A percentile compares a stretch with the other conserved stretches of the same genome.
Conservation (phyloP, 768 basidiomycete genomes). For the Panellus pusillus region DNA sequence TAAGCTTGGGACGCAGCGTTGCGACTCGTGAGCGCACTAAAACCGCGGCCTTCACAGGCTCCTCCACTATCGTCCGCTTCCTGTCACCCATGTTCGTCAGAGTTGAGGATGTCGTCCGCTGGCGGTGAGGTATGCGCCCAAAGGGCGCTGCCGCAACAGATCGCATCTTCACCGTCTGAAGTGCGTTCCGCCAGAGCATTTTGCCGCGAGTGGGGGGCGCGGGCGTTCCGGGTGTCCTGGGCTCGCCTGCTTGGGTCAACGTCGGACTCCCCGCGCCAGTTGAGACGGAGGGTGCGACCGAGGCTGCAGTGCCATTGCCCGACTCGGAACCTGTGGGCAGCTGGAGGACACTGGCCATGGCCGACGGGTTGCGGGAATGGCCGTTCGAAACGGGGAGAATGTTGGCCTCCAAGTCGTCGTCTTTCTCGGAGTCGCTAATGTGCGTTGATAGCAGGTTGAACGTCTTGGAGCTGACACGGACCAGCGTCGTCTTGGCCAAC, state of each 20-base stretch:
- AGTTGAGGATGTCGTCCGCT: slow-evolving; percentile 36
- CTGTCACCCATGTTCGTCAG: slow-evolving; percentile 26
- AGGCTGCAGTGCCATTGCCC: no score
- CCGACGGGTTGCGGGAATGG: slow-evolving; percentile 13
- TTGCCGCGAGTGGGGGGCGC: slow-evolving; percentile 32
- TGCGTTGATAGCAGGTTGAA: slow-evolving; percentile 24
- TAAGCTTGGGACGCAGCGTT: slow-evolving; percentile 55
- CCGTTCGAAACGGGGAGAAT: slow-evolving; percentile 25
- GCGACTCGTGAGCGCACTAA: slow-evolving; percentile 52
- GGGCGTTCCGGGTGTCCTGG: background rate
- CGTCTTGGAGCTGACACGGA: slow-evolving; percentile 27
- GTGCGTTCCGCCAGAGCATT: slow-evolving; percentile 44
- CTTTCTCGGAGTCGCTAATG: slow-evolving; percentile 27
- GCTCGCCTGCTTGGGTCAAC: background rate
- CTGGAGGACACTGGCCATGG: slow-evolving; percentile 24
- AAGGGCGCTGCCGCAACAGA: slow-evolving; percentile 27
- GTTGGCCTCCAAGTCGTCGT: slow-evolving; percentile 30
- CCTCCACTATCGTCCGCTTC: slow-evolving; percentile 30
- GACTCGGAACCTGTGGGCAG: slow-evolving; percentile 12
- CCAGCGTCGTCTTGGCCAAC: slow-evolving; percentile 18
- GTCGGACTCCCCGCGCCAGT: background rate
- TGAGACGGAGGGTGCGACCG: slow-evolving; percentile 14
- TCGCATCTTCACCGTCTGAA: slow-evolving; percentile 44
- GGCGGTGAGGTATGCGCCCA: slow-evolving; percentile 31
- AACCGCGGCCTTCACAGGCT: slow-evolving; percentile 35